Percentiles rank a stretch among this genome's conserved stretches.
These are phyloP conservation scores for Brassica juncea DNA, from an alignment of 345 rosid genomes.

Conservation along the genomic window DNA sequence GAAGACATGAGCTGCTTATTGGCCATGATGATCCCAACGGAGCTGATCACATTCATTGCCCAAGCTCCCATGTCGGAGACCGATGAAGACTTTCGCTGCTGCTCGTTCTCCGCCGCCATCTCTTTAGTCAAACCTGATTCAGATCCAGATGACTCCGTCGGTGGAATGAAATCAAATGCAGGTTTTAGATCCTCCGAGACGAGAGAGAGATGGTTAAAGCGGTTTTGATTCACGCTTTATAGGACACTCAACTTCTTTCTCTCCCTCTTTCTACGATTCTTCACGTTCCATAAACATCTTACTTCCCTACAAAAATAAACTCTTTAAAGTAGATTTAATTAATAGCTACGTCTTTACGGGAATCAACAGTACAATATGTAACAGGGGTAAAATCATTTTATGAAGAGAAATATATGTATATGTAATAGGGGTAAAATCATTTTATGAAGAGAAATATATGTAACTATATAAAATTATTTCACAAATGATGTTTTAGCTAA, in stretches of 20 bases:
- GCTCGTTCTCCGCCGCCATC: slow-evolving; percentile 41
- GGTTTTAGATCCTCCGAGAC: not conserved
- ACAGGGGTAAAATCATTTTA: not conserved
- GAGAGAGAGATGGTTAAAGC: not conserved
- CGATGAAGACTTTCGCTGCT: slow-evolving; percentile 42
- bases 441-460: not conserved
- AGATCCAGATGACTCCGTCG: slow-evolving; percentile 1
- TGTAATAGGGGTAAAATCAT: not conserved
- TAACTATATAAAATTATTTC: too few relatives aligned
- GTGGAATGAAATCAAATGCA: not conserved
- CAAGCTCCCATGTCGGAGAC: slow-evolving; percentile 92
- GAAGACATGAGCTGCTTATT: slow-evolving; percentile 94
- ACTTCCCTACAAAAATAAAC: not conserved
- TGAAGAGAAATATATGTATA: not conserved
- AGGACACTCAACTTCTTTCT: slow-evolving; percentile 21
- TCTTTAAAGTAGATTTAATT: too few relatives aligned
- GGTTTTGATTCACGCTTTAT: slow-evolving; percentile 20
- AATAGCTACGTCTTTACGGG: too few relatives aligned
- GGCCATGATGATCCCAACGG: slow-evolving; percentile 91
- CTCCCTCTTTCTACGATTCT: slow-evolving; percentile 1
- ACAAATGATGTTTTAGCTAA: not conserved
- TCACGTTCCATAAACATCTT: not conserved
- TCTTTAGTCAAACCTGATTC: slow-evolving; percentile 14
- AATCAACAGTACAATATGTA: not conserved
- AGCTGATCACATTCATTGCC: slow-evolving; percentile 95